Evolutionary conservation across 2,329 filamentous ascomycete genomes (phyloP).

Genomic region (Diplodia sapinea): DNA sequence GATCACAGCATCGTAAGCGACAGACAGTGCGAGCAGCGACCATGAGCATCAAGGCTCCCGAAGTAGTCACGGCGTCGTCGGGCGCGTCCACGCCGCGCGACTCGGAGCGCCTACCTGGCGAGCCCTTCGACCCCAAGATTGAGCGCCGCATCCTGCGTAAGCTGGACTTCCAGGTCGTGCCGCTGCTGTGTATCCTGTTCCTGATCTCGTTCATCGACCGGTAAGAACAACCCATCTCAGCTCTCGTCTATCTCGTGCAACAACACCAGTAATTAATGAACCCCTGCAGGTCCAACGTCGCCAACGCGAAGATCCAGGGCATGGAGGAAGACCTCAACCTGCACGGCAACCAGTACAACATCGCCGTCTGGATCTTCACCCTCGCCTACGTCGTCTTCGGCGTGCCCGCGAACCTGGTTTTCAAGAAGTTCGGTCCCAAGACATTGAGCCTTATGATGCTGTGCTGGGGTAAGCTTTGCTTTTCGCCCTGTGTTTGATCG

Average conservation of each 20-base stretch:
- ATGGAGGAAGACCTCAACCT: slow-evolving; percentile 46
- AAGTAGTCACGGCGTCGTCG: slow-evolving; percentile 17
- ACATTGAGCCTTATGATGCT: slow-evolving; percentile 45
- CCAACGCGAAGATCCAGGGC: slow-evolving; percentile 42
- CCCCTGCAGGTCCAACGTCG: slow-evolving; percentile 37
- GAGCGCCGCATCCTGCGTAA: slow-evolving; percentile 41
- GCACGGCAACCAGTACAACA: slow-evolving; percentile 46
- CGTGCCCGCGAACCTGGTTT: slow-evolving; percentile 43
- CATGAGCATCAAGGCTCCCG: slow-evolving; percentile 20
- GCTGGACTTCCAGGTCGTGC: slow-evolving; percentile 42
- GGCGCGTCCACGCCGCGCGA: slow-evolving; percentile 8
- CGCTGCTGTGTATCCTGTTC: slow-evolving; percentile 44
- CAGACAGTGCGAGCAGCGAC: background rate
- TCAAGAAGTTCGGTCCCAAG: slow-evolving; percentile 45
- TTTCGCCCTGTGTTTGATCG: background rate
- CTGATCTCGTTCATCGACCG: slow-evolving; percentile 44
- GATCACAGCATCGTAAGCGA: background rate
- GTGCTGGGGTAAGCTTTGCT: slow-evolving; percentile 37
- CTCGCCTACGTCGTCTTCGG: slow-evolving; percentile 46
- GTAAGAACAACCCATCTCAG: background rate
- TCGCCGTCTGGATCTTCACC: slow-evolving; percentile 48
- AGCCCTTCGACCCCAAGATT: slow-evolving; percentile 37
- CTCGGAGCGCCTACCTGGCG: slow-evolving; percentile 20
- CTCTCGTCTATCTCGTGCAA: background rate
- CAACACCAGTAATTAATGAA: slow-evolving; percentile 11